Evolutionary conservation across 163 green algal genomes (phyloP).

Genomic region (Picocystis sp.): DNA sequence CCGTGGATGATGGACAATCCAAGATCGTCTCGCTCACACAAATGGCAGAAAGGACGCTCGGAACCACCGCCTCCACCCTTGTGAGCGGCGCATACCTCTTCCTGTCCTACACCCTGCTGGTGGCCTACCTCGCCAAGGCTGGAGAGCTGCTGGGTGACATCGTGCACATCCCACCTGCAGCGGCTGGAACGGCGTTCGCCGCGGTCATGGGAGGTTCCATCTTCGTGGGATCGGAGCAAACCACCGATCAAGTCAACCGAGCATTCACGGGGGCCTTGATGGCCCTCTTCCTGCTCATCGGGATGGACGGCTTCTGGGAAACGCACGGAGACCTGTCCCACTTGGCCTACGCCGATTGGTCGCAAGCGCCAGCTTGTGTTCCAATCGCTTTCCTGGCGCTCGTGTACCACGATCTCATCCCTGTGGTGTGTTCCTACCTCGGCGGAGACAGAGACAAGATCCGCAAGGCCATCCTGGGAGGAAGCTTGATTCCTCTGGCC

Average conservation of each 20-base stretch:
- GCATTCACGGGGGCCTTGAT: conserved; percentile 31
- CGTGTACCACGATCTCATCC: conserved; percentile 53
- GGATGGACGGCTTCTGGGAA: conserved; percentile 13
- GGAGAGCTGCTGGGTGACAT: neutral
- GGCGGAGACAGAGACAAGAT: conserved; percentile 23
- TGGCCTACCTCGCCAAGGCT: conserved; percentile 35
- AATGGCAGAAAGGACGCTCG: conserved; percentile 45
- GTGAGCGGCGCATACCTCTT: conserved; percentile 32
- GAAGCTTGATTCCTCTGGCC: conserved; percentile 24
- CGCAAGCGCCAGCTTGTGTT: conserved; percentile 13
- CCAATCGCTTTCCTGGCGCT: conserved; percentile 50
- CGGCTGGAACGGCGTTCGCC: conserved; percentile 10
- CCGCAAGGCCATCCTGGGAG: conserved; percentile 20
- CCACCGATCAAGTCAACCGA: conserved; percentile 31
- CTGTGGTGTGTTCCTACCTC: conserved; percentile 37
- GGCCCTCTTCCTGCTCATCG: conserved; percentile 24
- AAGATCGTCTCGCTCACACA: conserved; percentile 31
- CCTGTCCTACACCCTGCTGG: conserved; percentile 42
- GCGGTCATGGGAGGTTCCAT: conserved; percentile 22
- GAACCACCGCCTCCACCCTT: conserved; percentile 16
- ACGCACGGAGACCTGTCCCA: conserved; percentile 13
- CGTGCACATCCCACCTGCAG: conserved; percentile 2
- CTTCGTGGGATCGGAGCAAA: conserved; percentile 18
- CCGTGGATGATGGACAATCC: neutral
- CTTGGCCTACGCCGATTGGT: conserved; percentile 18